Evolutionary conservation across 768 basidiomycete species (phyloP).

Genomic region (Hypsizygus marmoreus): DNA sequence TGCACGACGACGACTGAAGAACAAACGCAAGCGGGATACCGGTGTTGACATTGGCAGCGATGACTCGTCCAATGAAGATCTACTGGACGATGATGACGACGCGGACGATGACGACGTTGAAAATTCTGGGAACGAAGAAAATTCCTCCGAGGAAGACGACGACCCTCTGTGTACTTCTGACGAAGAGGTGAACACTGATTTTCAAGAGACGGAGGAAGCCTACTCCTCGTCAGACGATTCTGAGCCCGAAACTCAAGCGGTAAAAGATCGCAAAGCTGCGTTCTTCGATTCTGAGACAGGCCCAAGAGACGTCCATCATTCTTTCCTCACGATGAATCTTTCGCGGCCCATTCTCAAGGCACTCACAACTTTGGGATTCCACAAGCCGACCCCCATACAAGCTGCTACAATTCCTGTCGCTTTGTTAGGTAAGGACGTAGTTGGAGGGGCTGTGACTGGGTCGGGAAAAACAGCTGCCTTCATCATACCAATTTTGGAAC

Average conservation of each 20-base stretch:
- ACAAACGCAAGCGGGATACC: slow-evolving; percentile 66
- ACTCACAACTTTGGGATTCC: slow-evolving; percentile 77
- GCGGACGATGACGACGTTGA: slow-evolving; percentile 26
- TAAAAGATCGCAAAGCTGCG: slow-evolving; percentile 80
- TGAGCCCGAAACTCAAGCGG: slow-evolving; percentile 60
- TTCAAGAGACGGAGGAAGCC: slow-evolving; percentile 26
- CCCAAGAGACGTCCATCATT: slow-evolving; percentile 58
- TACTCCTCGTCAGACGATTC: slow-evolving; percentile 34
- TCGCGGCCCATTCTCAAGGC: slow-evolving; percentile 94
- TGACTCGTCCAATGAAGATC: slow-evolving; percentile 33
- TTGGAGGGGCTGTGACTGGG: slow-evolving; percentile 94
- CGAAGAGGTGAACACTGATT: slow-evolving; percentile 37
- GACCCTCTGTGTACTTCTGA: slow-evolving; percentile 29
- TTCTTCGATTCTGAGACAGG: slow-evolving; percentile 75
- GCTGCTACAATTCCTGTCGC: slow-evolving; percentile 92
- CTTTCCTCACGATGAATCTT: slow-evolving; percentile 92
- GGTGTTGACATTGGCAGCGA: slow-evolving; percentile 32
- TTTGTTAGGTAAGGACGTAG: slow-evolving; percentile 91
- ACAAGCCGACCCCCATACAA: slow-evolving; percentile 93
- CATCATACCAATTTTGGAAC: slow-evolving; percentile 91
- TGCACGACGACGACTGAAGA: slow-evolving; percentile 58
- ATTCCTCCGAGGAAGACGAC: slow-evolving; percentile 32
- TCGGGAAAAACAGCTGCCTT: slow-evolving; percentile 99
- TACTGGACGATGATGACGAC: slow-evolving; percentile 28
- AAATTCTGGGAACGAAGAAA: slow-evolving; percentile 29